Percentiles rank a stretch among this genome's conserved stretches.
Evolutionary conservation across 352 stramenopile species (phyloP).

Genomic region (Ophiocytium majus): DNA sequence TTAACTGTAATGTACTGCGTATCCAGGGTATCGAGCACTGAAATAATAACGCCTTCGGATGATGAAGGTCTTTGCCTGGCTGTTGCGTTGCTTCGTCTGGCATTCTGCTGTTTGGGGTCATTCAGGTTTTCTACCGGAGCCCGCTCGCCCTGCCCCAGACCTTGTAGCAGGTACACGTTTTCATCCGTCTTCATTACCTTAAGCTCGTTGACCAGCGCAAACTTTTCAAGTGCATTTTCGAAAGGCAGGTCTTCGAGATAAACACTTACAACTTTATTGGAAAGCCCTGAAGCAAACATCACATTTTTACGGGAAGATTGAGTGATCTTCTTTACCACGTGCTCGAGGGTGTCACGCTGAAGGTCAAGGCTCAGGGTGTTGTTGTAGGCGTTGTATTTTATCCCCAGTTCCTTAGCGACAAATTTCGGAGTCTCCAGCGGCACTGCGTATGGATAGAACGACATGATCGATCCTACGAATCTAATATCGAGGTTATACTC

Average conservation of each 20-base stretch:
- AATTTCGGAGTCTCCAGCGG: not conserved
- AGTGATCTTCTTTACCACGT: constrained; percentile 5
- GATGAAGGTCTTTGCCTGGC: too few relatives aligned
- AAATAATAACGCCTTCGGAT: too few relatives aligned
- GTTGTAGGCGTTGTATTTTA: not conserved
- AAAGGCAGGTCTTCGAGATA: not conserved
- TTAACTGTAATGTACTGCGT: not conserved
- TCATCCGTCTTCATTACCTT: constrained; percentile 12
- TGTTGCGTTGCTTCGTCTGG: too few relatives aligned
- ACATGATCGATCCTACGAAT: constrained; percentile 3
- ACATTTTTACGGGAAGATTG: not conserved
- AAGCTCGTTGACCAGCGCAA: not conserved
- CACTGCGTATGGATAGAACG: constrained; percentile 1
- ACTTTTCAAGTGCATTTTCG: not conserved
- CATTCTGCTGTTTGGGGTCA: not conserved
- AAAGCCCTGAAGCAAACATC: not conserved
- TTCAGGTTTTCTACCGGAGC: not conserved
- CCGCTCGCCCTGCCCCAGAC: not conserved
- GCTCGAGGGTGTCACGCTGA: constrained; percentile 3
- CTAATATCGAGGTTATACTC: constrained; percentile 5
- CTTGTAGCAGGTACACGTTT: not conserved
- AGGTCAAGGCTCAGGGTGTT: not conserved
- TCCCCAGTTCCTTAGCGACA: not conserved
- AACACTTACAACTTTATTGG: not conserved
- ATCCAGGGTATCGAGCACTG: not conserved